Conservation (phyloP, 2,329 filamentous ascomycete genomes). For the Fusarium keratoplasticum region DNA sequence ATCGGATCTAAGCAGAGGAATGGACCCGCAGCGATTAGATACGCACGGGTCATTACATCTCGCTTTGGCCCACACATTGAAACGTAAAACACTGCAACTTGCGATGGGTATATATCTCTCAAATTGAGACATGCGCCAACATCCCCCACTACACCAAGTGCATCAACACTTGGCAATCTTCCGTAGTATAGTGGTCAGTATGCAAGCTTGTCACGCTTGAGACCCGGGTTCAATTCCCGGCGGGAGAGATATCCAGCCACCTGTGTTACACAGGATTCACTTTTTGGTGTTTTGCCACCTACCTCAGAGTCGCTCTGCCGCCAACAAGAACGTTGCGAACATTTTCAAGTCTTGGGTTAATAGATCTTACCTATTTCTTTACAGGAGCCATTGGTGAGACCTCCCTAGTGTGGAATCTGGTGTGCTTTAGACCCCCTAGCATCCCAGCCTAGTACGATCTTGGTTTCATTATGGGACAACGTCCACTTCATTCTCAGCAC, state of each 20-base stretch:
- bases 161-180: not conserved
- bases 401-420: not conserved
- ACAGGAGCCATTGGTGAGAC: not conserved
- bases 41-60: no score
- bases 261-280: not conserved
- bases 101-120: rapidly evolving
- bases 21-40: no score
- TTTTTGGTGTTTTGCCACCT: not conserved
- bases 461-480: not conserved
- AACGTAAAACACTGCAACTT: no score
- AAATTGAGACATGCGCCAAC: not conserved
- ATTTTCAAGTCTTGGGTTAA: not conserved
- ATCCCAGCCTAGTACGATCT: not conserved
- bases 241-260: not conserved
- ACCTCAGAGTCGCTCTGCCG: not conserved
- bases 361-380: not conserved
- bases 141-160: not conserved
- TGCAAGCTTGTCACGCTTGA: not conserved
- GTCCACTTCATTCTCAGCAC: not conserved
- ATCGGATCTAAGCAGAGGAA: no score
- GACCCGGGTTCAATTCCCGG: not conserved
- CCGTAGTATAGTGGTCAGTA: not conserved
- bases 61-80: no score
- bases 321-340: no score
- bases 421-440: not conserved